Percentiles rank a stretch among this genome's conserved stretches.
Conservation (phyloP, 805 yeast species). For the Kodamaea lidongshanica region DNA sequence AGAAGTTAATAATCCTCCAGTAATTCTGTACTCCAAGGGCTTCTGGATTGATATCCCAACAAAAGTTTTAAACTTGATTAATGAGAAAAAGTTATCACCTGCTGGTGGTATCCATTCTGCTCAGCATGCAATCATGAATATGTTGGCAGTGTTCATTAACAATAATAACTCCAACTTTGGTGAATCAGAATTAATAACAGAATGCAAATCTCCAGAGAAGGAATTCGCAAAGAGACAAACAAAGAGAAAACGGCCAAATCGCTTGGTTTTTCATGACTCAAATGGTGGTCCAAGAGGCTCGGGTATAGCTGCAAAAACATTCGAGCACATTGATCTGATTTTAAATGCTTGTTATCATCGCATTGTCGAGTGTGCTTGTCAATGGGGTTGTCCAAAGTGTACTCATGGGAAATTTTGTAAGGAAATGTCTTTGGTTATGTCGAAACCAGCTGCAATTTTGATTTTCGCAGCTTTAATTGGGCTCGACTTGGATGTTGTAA, state of each 20-base stretch:
- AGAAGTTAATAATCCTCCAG: conserved; percentile 87
- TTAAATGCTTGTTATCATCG: conserved; percentile 53
- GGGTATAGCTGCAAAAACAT: conserved; percentile 75
- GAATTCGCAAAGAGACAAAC: conserved; percentile 80
- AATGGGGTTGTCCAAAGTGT: conserved; percentile 81
- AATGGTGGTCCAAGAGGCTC: conserved; percentile 76
- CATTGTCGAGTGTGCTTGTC: conserved; percentile 60
- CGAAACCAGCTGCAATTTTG: conserved; percentile 78
- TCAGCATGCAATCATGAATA: conserved; percentile 80
- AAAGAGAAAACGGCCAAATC: conserved; percentile 72
- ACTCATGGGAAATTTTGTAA: conserved; percentile 78
- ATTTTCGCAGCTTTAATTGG: conserved; percentile 61
- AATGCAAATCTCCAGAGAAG: conserved; percentile 96
- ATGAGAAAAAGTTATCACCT: conserved; percentile 51
- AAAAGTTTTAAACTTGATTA: conserved; percentile 53
- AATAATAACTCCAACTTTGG: conserved; percentile 47
- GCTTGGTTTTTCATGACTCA: conserved; percentile 78
- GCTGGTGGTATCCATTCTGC: conserved; percentile 98
- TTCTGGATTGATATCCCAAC: conserved; percentile 86
- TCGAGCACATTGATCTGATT: conserved; percentile 67
- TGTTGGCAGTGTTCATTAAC: conserved; percentile 66
- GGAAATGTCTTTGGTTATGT: conserved; percentile 74
- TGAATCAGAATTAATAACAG: conserved; percentile 69
- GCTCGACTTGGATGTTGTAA: conserved; percentile 36
- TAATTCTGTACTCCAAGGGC: conserved; percentile 63